Percentiles rank a stretch among this genome's conserved stretches.
Evolutionary conservation across 1,284 basidiomycete genomes (phyloP).

Genomic region (Ceratorhiza oryzae-sativae): DNA sequence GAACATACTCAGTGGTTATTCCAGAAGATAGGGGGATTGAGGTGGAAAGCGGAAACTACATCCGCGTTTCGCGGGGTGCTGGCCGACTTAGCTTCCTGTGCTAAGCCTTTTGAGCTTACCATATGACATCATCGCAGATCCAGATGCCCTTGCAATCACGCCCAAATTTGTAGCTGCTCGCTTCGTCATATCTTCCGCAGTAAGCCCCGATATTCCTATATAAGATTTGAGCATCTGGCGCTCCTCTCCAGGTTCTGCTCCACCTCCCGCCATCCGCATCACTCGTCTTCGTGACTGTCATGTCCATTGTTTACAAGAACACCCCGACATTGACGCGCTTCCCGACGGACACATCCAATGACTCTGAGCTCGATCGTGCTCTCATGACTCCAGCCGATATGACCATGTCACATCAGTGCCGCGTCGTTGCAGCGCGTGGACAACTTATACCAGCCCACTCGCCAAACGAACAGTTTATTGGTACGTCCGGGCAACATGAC

Average conservation of each 20-base stretch:
- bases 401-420: constrained; percentile 2
- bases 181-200: constrained; percentile 16
- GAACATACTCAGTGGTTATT: neutral
- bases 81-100: neutral
- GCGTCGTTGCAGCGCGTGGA: neutral
- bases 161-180: neutral
- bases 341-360: constrained; percentile 17
- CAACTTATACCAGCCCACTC: constrained; percentile 19
- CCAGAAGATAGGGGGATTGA: neutral
- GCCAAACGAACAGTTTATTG: constrained; percentile 17
- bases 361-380: constrained; percentile 13
- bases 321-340: constrained; percentile 24
- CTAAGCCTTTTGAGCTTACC: neutral
- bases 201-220: neutral
- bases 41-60: neutral
- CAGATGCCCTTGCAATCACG: neutral
- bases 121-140: constrained; percentile 27
- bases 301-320: neutral
- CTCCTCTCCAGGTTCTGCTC: neutral
- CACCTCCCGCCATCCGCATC: neutral
- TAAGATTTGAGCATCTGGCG: neutral
- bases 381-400: constrained; percentile 12
- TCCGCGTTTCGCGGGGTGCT: neutral
- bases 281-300: neutral
- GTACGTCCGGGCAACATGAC: neutral